Conservation (phyloP, 176 grass and related monocot species). For the Paspalum notatum region DNA sequence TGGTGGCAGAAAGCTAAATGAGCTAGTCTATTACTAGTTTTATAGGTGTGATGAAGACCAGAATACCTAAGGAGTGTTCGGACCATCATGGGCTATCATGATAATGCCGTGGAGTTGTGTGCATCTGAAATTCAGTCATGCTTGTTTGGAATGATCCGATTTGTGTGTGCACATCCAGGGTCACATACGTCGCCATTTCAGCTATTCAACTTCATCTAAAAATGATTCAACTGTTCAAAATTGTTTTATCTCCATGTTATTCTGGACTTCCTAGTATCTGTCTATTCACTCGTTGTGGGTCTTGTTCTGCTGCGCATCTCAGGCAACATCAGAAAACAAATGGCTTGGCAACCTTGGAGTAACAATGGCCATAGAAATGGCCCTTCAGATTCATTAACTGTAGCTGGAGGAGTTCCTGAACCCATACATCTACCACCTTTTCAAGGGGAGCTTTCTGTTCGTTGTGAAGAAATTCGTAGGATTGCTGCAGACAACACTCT, state of each 20-base stretch:
- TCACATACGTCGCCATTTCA: background rate
- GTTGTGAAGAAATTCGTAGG: conserved; percentile 40
- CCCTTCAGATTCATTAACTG: conserved; percentile 17
- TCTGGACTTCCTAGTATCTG: background rate
- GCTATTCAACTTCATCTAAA: no score
- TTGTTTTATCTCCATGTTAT: background rate
- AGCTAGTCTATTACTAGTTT: background rate
- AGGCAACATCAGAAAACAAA: conserved; percentile 26
- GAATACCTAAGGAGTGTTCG: background rate
- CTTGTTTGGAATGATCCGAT: background rate
- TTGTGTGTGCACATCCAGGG: background rate
- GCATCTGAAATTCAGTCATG: background rate
- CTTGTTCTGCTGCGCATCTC: background rate
- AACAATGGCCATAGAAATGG: conserved; percentile 26
- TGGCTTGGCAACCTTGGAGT: conserved; percentile 21
- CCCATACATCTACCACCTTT: conserved; percentile 20
- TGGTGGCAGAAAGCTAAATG: background rate
- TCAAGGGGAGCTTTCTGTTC: conserved; percentile 41
- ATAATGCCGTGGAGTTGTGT: background rate
- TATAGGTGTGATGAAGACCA: background rate
- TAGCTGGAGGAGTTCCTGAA: background rate
- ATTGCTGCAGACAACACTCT: conserved; percentile 41
- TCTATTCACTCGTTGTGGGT: background rate
- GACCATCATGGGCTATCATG: background rate
- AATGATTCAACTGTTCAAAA: background rate